These are phyloP conservation scores for Boletus fagicola DNA, from an alignment of 768 basidiomycete species.

Conservation along the genomic window DNA sequence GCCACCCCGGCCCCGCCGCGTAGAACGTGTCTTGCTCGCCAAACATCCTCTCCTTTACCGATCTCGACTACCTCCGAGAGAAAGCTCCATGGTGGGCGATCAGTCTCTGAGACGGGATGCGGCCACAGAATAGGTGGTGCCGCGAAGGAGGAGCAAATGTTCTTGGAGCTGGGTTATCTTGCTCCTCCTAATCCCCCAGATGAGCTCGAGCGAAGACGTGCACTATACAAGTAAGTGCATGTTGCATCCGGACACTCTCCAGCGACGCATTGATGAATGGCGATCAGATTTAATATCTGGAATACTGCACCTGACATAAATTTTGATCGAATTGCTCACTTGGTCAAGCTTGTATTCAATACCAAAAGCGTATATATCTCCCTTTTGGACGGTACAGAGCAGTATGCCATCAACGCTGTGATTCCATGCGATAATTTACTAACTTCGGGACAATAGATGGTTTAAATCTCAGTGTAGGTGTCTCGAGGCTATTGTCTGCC, in stretches of 20 bases:
- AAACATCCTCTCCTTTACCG: constrained; percentile 64
- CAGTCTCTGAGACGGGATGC: constrained; percentile 34
- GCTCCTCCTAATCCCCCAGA: constrained; percentile 82
- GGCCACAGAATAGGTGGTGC: constrained; percentile 44
- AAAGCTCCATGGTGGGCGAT: constrained; percentile 32
- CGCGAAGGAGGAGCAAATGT: constrained; percentile 69
- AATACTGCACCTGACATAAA: constrained; percentile 83
- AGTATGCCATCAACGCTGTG: constrained; percentile 47
- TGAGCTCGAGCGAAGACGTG: constrained; percentile 77
- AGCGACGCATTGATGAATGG: constrained; percentile 1
- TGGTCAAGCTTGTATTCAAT: constrained; percentile 90
- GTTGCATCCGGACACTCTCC: neutral
- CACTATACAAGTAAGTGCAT: constrained; percentile 71
- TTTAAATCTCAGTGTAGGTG: constrained; percentile 82
- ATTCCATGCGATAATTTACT: constrained; percentile 7
- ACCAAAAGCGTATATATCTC: constrained; percentile 83
- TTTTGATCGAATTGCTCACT: constrained; percentile 91
- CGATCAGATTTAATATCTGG: constrained; percentile 79
- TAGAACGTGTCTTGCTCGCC: constrained; percentile 55
- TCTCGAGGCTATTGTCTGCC: neutral
- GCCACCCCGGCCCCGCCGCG: constrained; percentile 50
- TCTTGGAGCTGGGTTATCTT: constrained; percentile 62
- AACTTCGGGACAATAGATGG: constrained; percentile 51
- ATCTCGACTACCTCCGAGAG: constrained; percentile 36
- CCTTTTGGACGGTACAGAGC: constrained; percentile 79